Base-by-base conservation (phyloP, 2,329 filamentous ascomycete genomes). In the Macrophomina phaseolina region DNA sequence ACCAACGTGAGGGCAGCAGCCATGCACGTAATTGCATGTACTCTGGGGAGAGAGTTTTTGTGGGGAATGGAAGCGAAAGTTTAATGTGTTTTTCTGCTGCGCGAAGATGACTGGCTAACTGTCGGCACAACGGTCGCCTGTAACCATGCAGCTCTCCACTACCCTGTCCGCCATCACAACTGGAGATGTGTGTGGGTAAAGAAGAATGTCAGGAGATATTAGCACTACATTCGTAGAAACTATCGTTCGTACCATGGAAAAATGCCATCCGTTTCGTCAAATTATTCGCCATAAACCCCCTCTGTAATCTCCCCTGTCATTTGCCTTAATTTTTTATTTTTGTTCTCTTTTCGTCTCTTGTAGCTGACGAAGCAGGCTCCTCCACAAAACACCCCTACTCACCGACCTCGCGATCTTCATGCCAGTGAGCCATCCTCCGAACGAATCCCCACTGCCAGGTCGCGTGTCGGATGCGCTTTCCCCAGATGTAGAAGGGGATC, bases 401-500 rank as follows among this genome's bases (percentile, higher is more conserved):
- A 16, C 84, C 84, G 23, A 86, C 83, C 71, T 87, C 85, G 5
- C 85, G 79, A 72, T 87, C 85, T 40, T 79, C 76, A 58, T 79
- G 73, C 85, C 85, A 87, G 67, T 81, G 80, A 32, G 84, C 78
- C 67, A 79, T 79, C 30, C 77, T 80, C 46, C 40, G 84, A 73
- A 51, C 66, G 45, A 85, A 68, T 0, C 71, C 71, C 86, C 85
- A 88, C 12, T 79, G 70, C 81, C 82, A 83, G 1, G 81, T 84
- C 5, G 72, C 74, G 62, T 81, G 76, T 30, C 86, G 79, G 53
- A 88, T 80, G 18, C 67, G 67, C 69, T 81, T 83, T 8, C 85
- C 86, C 77, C 79, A 87, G 62, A 86, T 60, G 72, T 82, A 88
- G 9, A 88, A 74, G 1, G 83, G 83, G 32, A 86, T 71, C 78